Evolutionary conservation across 2,329 filamentous ascomycete genomes (phyloP), one percentile per base, ranked within the genome.

Genomic region (Tympanopsis confertula): DNA sequence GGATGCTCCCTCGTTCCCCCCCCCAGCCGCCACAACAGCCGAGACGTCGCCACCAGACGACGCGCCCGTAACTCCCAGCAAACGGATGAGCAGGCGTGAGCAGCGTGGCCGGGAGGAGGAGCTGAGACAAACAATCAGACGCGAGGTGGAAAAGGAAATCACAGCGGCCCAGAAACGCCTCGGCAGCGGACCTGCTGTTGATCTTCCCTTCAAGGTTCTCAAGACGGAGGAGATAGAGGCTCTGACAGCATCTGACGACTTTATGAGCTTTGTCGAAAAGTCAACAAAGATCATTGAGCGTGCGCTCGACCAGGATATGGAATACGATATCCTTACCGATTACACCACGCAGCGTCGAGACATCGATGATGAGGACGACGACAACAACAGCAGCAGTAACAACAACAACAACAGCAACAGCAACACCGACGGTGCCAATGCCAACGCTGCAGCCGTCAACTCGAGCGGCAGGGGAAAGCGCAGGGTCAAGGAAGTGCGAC

Each of bases 201-300:
- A 79, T 44, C 94, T 86, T 50, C 88, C 89, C 2, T 76, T 82
- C 36, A 77, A 89, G 50, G 78, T 80, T 20, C 69, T 98, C 36
- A 87, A 79, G 2, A 67, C 73, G 13, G 91, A 96, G 50, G 93
- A 98, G 56, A 66, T 95, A 28, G 78, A 83, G 46, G 91, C 89
- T 4, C 87, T 96, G 19, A 89, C 86, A 18, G 82, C 83, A 39
- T 95, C 89, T 1, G 79, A 89, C 20, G 89, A 96, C 36, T 96
- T 98, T 54, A 71, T 91, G 42, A 86, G 94, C 49, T 98, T 98
- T 53, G 78, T 98, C 20, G 91, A 98, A 51, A 77, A 86, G 49
- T 95, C 89, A 17, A 94, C 86, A 40, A 98, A 96, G 60, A 88
- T 98, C 36, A 89, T 98, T 48, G 91, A 98, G 63, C 78, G 91